phyloP scores from a whole-genome alignment of 2,329 filamentous ascomycete genomes.

The Amylocarpus encephaloides region DNA sequence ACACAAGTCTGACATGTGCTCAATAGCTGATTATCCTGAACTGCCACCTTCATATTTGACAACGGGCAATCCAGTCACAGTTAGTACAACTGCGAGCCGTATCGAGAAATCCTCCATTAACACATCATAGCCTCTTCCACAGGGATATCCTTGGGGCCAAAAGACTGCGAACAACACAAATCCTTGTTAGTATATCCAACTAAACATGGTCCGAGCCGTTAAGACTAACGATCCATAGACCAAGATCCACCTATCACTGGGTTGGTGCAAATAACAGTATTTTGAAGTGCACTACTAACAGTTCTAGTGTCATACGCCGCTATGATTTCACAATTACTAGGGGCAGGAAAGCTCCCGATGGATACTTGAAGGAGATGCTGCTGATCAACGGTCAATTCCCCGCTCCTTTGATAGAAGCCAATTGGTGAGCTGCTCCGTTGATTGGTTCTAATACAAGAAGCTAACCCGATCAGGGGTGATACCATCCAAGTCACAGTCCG shows the following conservation, averaged over 20 bases:
- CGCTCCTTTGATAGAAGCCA: constrained; percentile 32
- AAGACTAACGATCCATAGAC: constrained; percentile 5
- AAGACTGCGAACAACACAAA: constrained; percentile 36
- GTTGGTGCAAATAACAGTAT: not conserved
- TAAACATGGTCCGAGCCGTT: not conserved
- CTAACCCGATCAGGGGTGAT: constrained; percentile 25
- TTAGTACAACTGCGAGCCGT: not conserved
- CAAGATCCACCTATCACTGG: constrained; percentile 11
- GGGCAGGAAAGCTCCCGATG: constrained; percentile 33
- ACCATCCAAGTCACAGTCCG: constrained; percentile 57
- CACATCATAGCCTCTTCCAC: constrained; percentile 35
- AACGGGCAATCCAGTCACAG: constrained; percentile 6
- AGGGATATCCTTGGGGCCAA: constrained; percentile 47
- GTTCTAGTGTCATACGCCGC: constrained; percentile 30
- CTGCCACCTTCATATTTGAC: not conserved
- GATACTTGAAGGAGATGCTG: constrained; percentile 45
- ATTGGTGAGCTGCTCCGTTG: constrained; percentile 21
- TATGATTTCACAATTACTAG: constrained; percentile 31
- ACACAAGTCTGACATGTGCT: not conserved
- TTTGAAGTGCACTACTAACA: not conserved
- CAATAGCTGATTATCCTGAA: constrained; percentile 7
- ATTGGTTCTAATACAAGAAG: not conserved
- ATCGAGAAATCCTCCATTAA: no score
- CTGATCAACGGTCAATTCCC: constrained; percentile 32
- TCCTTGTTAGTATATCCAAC: constrained; percentile 21